These are phyloP conservation scores for Myxozyma sirexii DNA, from an alignment of 805 yeast species.

Conservation along the genomic window DNA sequence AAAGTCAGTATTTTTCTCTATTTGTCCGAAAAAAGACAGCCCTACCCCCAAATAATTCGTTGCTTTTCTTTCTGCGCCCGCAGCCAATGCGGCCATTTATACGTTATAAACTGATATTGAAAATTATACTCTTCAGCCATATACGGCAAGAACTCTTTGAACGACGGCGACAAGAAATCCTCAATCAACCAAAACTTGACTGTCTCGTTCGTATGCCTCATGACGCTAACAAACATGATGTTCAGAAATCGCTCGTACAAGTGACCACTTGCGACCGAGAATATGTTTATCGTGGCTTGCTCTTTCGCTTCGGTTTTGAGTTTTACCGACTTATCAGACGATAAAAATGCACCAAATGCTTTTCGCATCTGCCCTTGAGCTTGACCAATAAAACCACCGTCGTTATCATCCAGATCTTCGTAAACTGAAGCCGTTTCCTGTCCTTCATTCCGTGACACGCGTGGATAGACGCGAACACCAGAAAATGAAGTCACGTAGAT, in stretches of 20 bases:
- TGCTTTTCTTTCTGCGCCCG: conserved; percentile 76
- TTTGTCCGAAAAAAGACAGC: neutral
- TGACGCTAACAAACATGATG: conserved; percentile 81
- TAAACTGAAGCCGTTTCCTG: conserved; percentile 41
- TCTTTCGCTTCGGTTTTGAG: conserved; percentile 7
- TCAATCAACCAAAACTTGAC: conserved; percentile 88
- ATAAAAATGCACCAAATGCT: conserved; percentile 13
- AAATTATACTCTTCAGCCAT: conserved; percentile 63
- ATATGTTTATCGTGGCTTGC: conserved; percentile 73
- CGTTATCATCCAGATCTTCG: conserved; percentile 23
- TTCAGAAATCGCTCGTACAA: conserved; percentile 71
- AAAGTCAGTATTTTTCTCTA: too few species aligned
- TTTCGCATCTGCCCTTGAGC: conserved; percentile 23
- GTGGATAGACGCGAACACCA: conserved; percentile 53
- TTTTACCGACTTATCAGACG: conserved; percentile 4
- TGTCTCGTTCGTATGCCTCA: conserved; percentile 61
- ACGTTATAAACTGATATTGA: conserved; percentile 75
- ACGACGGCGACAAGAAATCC: conserved; percentile 72
- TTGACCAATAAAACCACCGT: conserved; percentile 13
- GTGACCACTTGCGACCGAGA: conserved; percentile 82
- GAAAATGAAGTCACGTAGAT: conserved; percentile 47
- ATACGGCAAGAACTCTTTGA: conserved; percentile 61
- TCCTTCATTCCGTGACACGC: conserved; percentile 49
- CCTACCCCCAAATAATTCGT: conserved; percentile 74
- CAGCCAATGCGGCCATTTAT: conserved; percentile 93